Evolutionary conservation across 2,329 filamentous ascomycete species (phyloP).

Genomic region (Chlorencoelia australis): DNA sequence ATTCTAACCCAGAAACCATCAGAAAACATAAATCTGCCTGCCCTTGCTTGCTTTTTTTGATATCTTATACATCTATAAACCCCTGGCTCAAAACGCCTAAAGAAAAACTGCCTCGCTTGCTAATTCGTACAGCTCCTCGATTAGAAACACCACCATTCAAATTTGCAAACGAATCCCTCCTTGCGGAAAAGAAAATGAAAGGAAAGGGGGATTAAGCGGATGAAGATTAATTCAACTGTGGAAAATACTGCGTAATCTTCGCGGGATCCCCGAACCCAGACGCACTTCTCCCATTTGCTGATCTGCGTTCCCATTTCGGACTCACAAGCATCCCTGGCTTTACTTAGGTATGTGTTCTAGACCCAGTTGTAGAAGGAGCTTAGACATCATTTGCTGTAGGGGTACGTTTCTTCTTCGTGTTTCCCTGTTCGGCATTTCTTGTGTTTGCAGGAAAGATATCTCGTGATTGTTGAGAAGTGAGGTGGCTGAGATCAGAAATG

Average conservation of each 20-base stretch:
- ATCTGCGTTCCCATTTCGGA: neutral
- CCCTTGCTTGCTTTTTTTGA: no score
- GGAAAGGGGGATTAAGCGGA: no score
- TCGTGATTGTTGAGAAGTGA: conserved; percentile 6
- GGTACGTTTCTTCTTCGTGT: conserved; percentile 24
- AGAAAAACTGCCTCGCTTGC: no score
- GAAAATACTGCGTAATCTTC: conserved; percentile 25
- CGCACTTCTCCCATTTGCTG: conserved; percentile 2
- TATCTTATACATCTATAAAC: no score
- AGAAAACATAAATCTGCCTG: no score
- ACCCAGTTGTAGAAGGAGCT: neutral
- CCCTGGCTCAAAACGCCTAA: no score
- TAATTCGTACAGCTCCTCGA: no score
- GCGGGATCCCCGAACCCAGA: conserved; percentile 13
- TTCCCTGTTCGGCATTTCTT: conserved; percentile 19
- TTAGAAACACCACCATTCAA: no score
- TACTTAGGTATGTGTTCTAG: neutral
- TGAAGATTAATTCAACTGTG: conserved; percentile 19
- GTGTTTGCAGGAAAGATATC: conserved; percentile 6
- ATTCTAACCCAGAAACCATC: no score
- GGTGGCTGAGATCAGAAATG: conserved; percentile 1
- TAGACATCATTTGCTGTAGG: no score
- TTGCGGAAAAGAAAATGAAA: no score
- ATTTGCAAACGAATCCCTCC: no score
- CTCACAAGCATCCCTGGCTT: neutral